Base-by-base conservation (phyloP, 2,329 filamentous ascomycete genomes). In the Rhynchosporium graminicola region DNA sequence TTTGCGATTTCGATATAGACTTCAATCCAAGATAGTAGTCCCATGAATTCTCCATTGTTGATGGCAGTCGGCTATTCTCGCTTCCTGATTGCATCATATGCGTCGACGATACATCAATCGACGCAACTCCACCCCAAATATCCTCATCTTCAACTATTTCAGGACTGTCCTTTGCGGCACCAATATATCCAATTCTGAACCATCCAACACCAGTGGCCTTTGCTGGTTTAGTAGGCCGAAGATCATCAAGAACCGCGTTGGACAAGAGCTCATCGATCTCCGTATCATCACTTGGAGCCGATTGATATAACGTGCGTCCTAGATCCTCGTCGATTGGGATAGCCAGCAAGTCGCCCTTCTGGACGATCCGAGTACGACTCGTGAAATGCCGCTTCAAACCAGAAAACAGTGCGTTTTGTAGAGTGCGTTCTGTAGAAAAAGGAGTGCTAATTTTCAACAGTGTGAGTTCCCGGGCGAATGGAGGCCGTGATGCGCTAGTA, bases 41-140 rank as follows among this genome's bases (percentile, higher is more conserved):
- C 93, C 94, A 98, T 20, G 86, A 87, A 73, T 85, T 96, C 62
- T 86, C 84, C 65, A 87, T 85, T 0, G 87, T 87, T 6, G 90
- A 86, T 0, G 94, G 94, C 6, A 97, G 82, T 57, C 88, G 88
- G 71, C 90, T 88, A 51, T 90, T 90, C 71, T 92, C 91, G 67
- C 89, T 96, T 3, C 95, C 95, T 42, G 93, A 92, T 72, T 96
- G 92, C 63, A 93, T 90, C 82, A 98, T 94, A 63, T 92, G 89
- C 3, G 96, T 96, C 63, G 87, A 90, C 6, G 88, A 85, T 50
- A 91, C 90, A 74, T 98, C 94, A 55, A 99, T 91, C 52, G 89
- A 89, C 2, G 90, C 91, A 45, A 94, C 87, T 0, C 90, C 90
- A 43, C 91, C 92, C 95, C 95, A 99, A 8, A 87, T 79, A 58